Conservation (phyloP, 1,284 basidiomycete species). For the Chalciporus piperatoides region DNA sequence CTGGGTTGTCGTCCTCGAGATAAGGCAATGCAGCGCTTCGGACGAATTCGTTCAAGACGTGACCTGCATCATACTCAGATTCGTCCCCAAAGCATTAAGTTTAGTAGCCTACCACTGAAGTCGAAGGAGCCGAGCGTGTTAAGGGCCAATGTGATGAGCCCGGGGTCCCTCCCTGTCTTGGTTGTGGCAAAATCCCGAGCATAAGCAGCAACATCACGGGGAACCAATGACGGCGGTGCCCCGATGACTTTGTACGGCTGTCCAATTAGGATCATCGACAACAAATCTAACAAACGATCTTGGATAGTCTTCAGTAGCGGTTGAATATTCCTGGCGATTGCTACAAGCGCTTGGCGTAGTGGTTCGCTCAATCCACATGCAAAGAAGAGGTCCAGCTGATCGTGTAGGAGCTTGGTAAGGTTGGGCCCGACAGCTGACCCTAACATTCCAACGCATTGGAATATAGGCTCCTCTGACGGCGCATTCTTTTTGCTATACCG, state of each 20-base stretch:
- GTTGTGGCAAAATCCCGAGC: slow-evolving; percentile 55
- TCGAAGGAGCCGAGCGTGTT: slow-evolving; percentile 91
- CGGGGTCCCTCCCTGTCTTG: slow-evolving; percentile 58
- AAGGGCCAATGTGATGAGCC: slow-evolving; percentile 83
- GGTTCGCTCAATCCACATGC: slow-evolving; percentile 92
- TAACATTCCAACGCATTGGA: slow-evolving; percentile 97
- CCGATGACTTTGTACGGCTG: slow-evolving; percentile 85
- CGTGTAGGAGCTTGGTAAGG: slow-evolving; percentile 92
- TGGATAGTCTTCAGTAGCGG: slow-evolving; percentile 92
- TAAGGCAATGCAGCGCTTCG: slow-evolving; percentile 91
- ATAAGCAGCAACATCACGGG: slow-evolving; percentile 49
- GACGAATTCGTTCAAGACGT: slow-evolving; percentile 96
- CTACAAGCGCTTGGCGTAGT: slow-evolving; percentile 80
- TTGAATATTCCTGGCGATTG: slow-evolving; percentile 87
- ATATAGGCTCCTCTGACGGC: slow-evolving; percentile 92
- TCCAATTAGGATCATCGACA: slow-evolving; percentile 79
- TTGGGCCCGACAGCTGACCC: slow-evolving; percentile 95
- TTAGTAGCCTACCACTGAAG: slow-evolving; percentile 68
- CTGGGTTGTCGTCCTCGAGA: slow-evolving; percentile 88
- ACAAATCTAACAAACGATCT: slow-evolving; percentile 83
- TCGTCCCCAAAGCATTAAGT: slow-evolving; percentile 1
- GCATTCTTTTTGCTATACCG: slow-evolving; percentile 84
- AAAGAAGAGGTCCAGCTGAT: slow-evolving; percentile 97
- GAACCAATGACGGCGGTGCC: slow-evolving; percentile 58
- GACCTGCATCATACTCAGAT: slow-evolving; percentile 49